These are phyloP conservation scores for Tuber brumale DNA, from an alignment of 495 filamentous ascomycete species.

Conservation along the genomic window DNA sequence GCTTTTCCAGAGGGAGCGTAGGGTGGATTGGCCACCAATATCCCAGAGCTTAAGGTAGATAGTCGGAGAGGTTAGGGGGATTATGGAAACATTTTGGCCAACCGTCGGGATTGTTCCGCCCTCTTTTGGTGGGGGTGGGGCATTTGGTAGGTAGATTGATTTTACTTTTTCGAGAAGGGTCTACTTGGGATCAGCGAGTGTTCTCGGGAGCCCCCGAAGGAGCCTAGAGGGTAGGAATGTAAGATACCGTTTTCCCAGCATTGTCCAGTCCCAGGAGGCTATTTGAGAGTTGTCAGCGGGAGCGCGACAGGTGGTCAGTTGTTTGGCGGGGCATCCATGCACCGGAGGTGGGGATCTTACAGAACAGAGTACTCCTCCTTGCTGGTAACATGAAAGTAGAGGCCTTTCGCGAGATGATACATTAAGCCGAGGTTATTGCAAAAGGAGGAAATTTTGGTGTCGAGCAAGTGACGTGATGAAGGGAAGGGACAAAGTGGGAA, in stretches of 20 bases:
- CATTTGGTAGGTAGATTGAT: slow-evolving; percentile 65
- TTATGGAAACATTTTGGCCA: slow-evolving; percentile 90
- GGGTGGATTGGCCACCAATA: slow-evolving; percentile 81
- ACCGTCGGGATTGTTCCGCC: slow-evolving; percentile 87
- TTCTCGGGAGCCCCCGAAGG: not conserved
- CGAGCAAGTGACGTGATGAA: not conserved
- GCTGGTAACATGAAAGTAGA: slow-evolving; percentile 88
- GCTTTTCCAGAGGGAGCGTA: slow-evolving; percentile 89
- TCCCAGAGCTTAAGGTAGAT: slow-evolving; percentile 99
- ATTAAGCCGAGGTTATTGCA: slow-evolving; percentile 47
- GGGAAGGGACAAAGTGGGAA: not conserved
- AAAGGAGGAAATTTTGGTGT: not conserved
- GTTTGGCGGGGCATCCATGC: slow-evolving; percentile 5
- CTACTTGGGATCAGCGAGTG: slow-evolving; percentile 10
- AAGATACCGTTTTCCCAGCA: slow-evolving; percentile 72
- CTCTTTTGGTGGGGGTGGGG: slow-evolving; percentile 52
- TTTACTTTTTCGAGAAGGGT: slow-evolving; percentile 96
- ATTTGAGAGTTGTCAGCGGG: not conserved
- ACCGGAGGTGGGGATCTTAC: slow-evolving; percentile 19
- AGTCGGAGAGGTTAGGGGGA: slow-evolving; percentile 73
- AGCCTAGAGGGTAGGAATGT: not conserved
- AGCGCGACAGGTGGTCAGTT: slow-evolving; percentile 19
- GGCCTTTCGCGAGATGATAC: slow-evolving; percentile 93
- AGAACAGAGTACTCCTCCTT: slow-evolving; percentile 99
- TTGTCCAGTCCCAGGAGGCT: slow-evolving; percentile 90